Evolutionary conservation across 306 rosid genomes (phyloP).

Genomic region (Vigna trinervia): DNA sequence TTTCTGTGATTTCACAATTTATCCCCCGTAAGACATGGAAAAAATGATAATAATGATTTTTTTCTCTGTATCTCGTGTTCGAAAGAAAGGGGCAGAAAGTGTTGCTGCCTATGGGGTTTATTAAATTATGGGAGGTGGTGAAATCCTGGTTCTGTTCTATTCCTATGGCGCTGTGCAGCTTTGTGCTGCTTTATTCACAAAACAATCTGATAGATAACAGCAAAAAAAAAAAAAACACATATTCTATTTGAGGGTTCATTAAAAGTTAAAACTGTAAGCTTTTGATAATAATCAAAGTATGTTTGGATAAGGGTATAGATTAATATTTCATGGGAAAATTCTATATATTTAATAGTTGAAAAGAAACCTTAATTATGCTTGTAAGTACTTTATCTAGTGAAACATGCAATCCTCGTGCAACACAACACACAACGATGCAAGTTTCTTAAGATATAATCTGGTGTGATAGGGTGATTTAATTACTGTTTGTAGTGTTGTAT

Average conservation of each 20-base stretch:
- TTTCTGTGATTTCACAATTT: not conserved
- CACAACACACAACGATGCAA: not conserved
- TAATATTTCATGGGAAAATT: not conserved
- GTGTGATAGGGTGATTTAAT: not conserved
- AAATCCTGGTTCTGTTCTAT: slow-evolving; percentile 51
- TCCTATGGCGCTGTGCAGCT: slow-evolving; percentile 37
- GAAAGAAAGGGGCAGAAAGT: slow-evolving; percentile 86
- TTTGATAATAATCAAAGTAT: slow-evolving; percentile 19
- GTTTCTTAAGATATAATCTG: slow-evolving; percentile 14
- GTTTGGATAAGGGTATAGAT: slow-evolving; percentile 6
- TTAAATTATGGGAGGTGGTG: slow-evolving; percentile 41
- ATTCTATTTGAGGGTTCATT: slow-evolving; percentile 4
- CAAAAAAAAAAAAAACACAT: not conserved
- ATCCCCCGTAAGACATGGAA: slow-evolving; percentile 38
- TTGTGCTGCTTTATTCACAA: slow-evolving; percentile 29
- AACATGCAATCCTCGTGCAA: slow-evolving; percentile 17
- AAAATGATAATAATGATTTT: slow-evolving; percentile 10
- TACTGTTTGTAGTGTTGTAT: not conserved
- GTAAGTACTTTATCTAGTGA: slow-evolving; percentile 37
- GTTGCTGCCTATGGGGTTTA: slow-evolving; percentile 33
- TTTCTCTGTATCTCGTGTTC: slow-evolving; percentile 54
- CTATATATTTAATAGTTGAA: slow-evolving; percentile 37
- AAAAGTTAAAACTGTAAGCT: not conserved
- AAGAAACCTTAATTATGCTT: slow-evolving; percentile 38
- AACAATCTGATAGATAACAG: not conserved